Evolutionary conservation across 2,329 filamentous ascomycete species (phyloP).

Genomic region (Gaeumannomyces sp.): DNA sequence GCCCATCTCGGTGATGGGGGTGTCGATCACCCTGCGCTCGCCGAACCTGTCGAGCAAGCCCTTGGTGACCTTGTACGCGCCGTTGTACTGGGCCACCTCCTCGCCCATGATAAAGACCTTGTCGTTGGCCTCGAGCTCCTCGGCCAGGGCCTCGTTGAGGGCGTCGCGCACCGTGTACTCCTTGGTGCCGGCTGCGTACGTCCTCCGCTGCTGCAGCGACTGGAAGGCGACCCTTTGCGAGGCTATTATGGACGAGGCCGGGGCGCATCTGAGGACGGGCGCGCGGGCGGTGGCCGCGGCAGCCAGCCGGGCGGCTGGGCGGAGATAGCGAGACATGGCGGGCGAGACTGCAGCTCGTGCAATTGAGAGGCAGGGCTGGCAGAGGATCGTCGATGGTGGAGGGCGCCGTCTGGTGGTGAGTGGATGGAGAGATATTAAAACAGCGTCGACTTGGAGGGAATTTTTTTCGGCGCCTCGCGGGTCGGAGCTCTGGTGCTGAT

Average conservation of each 20-base stretch:
- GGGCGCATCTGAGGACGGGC: constrained; percentile 19
- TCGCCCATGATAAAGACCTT: constrained; percentile 97
- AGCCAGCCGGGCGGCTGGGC: constrained; percentile 37
- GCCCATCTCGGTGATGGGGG: constrained; percentile 94
- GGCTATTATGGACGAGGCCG: constrained; percentile 11
- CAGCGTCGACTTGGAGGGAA: constrained; percentile 3
- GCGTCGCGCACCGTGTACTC: constrained; percentile 97
- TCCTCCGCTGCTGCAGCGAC: constrained; percentile 37
- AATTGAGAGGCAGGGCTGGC: background rate
- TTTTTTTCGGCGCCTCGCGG: constrained; percentile 9
- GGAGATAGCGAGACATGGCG: constrained; percentile 40
- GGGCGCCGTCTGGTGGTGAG: background rate
- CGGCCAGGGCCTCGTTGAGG: constrained; percentile 93
- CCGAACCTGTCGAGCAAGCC: constrained; percentile 95
- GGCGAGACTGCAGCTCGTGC: constrained; percentile 7
- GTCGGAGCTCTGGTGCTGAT: constrained; percentile 8
- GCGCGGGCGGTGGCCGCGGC: constrained; percentile 23
- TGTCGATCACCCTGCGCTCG: constrained; percentile 95
- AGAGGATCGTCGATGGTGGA: background rate
- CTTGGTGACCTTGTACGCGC: constrained; percentile 99
- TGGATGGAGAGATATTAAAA: background rate
- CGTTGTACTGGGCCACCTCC: constrained; percentile 99
- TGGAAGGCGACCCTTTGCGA: constrained; percentile 8
- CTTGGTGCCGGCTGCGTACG: constrained; percentile 63
- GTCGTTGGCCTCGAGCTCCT: constrained; percentile 89